Evolutionary conservation across 2,329 filamentous ascomycete species (phyloP).

Genomic region (Beauveria brongniartii): DNA sequence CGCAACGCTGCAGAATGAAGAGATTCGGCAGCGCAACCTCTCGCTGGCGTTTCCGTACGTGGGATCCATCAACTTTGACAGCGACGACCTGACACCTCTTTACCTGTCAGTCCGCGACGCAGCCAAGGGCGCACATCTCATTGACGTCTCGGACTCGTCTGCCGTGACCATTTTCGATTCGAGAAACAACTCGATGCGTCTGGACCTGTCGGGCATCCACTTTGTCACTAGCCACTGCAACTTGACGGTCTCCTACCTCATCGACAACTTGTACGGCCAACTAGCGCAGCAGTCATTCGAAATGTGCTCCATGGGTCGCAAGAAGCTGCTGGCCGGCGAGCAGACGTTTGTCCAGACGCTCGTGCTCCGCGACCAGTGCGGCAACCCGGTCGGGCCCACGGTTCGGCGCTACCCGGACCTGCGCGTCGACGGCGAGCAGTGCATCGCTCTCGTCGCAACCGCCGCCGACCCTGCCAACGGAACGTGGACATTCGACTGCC

Average conservation of each 20-base stretch:
- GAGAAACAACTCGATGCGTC: slow-evolving; percentile 23
- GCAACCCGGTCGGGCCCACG: slow-evolving; percentile 19
- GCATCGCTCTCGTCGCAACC: slow-evolving; percentile 21
- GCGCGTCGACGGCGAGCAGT: slow-evolving; percentile 24
- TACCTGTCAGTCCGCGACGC: slow-evolving; percentile 26
- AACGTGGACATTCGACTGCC: slow-evolving; percentile 28
- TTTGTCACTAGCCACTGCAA: slow-evolving; percentile 27
- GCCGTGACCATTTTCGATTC: slow-evolving; percentile 25
- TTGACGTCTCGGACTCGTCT: slow-evolving; percentile 28
- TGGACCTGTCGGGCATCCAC: slow-evolving; percentile 26
- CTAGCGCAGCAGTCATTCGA: slow-evolving; percentile 23
- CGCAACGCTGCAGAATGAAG: slow-evolving; percentile 24
- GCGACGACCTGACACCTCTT: slow-evolving; percentile 23
- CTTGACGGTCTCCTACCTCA: slow-evolving; percentile 24
- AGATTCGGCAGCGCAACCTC: slow-evolving; percentile 21
- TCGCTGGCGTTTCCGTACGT: slow-evolving; percentile 29
- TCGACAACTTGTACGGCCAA: slow-evolving; percentile 27
- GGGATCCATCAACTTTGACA: slow-evolving; percentile 28
- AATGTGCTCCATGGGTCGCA: slow-evolving; percentile 18
- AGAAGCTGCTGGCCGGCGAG: not conserved
- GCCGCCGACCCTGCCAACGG: slow-evolving; percentile 21
- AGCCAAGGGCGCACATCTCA: slow-evolving; percentile 19
- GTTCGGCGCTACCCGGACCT: slow-evolving; percentile 24
- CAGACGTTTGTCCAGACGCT: slow-evolving; percentile 24
- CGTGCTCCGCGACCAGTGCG: slow-evolving; percentile 28